Evolutionary conservation across 192 early-diverging fungal genomes (phyloP), one percentile per base, ranked within the genome.

Genomic region (Entrophospora sp.): DNA sequence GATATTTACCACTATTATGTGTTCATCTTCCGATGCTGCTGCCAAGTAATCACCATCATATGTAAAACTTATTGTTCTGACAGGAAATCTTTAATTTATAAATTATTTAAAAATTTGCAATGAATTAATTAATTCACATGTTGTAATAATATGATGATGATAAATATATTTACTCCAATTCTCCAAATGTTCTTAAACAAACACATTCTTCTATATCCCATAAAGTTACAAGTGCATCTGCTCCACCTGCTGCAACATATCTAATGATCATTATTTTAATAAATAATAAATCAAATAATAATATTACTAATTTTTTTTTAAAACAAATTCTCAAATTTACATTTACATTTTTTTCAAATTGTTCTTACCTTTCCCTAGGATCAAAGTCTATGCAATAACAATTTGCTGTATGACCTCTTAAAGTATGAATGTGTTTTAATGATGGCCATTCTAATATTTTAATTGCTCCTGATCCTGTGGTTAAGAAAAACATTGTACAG

Each of bases 381-480:
- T 93, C 91, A 69, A 87, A 83, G 44, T 90, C 87, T 0, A 93
- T 62, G 67, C 89, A 90, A 61, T 87, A 89, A 42, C 87, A 88
- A 45, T 86, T 89, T n/a, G 88, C 84, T 0, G 88, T 91, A 59
- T 93, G 91, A 3, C 83, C 91, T 31, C 75, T 67, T 14, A 93
- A 45, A 13, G 67, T 73, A 43, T 83, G 71, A 2, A 85, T 25
- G 12, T 70, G 77, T 12, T 78, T 74, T 56, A 92, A 75, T 0
- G 78, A 77, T 4, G 85, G 88, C 62, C 84, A 89, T 16, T 83
- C 79, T n/a, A 89, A 74, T 4, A 91, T 73, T 52, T 82, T 79
- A 32, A 91, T 75, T 3, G 79, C 82, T 7, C 89, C 89, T 51
- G 86, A 77, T 6, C 91, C 91, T 1, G 89, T 89, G 3, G 91